phyloP scores from a whole-genome alignment of 768 basidiomycete genomes.

The Coprinopsis cinerea region DNA sequence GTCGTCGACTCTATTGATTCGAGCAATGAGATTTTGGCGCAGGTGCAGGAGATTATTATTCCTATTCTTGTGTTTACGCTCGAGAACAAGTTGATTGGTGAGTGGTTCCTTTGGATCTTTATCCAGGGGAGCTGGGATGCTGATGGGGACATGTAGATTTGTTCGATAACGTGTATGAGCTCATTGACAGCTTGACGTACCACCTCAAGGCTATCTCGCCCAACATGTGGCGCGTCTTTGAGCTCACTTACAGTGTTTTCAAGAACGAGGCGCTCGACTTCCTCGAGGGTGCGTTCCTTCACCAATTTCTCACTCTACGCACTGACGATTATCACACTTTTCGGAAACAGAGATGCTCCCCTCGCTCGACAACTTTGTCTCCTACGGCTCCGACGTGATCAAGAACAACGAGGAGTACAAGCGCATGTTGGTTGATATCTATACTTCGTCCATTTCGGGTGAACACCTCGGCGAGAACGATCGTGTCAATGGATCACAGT shows the following conservation, averaged over 20 bases:
- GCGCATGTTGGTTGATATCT: slow-evolving; percentile 79
- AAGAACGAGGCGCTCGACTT: slow-evolving; percentile 82
- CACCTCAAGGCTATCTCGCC: slow-evolving; percentile 70
- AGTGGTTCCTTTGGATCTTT: slow-evolving; percentile 20
- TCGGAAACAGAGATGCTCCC: slow-evolving; percentile 70
- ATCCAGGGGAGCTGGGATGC: not conserved
- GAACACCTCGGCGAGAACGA: slow-evolving; percentile 79
- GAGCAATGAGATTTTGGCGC: slow-evolving; percentile 65
- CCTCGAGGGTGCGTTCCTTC: slow-evolving; percentile 61
- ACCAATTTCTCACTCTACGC: not conserved
- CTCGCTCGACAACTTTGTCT: slow-evolving; percentile 83
- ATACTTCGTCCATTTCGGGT: slow-evolving; percentile 64
- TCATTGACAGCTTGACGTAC: slow-evolving; percentile 82
- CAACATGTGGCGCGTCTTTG: slow-evolving; percentile 84
- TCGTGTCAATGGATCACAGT: slow-evolving; percentile 76
- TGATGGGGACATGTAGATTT: slow-evolving; percentile 44
- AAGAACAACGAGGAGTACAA: slow-evolving; percentile 69
- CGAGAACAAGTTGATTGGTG: slow-evolving; percentile 72
- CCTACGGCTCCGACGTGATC: slow-evolving; percentile 74
- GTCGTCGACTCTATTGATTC: slow-evolving; percentile 71
- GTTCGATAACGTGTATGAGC: slow-evolving; percentile 82
- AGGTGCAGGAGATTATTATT: slow-evolving; percentile 77
- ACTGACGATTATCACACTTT: not conserved
- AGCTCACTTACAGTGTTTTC: slow-evolving; percentile 77
- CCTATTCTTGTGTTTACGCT: slow-evolving; percentile 75